These are phyloP conservation scores for Sabuloglossum arenarium DNA, from an alignment of 495 filamentous ascomycete genomes.

Conservation along the genomic window DNA sequence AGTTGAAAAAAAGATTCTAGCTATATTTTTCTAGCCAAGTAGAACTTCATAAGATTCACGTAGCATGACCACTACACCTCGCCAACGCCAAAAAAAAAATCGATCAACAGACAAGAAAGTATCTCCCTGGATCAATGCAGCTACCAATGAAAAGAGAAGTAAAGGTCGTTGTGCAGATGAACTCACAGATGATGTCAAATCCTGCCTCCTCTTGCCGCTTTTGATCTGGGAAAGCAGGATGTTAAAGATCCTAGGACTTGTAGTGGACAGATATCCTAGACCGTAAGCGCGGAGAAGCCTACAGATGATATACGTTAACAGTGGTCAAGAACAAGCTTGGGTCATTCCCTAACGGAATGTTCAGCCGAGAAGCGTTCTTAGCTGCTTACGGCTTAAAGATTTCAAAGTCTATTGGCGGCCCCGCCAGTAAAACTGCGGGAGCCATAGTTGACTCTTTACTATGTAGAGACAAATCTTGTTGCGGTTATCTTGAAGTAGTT, in stretches of 20 bases:
- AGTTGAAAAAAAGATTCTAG: neutral
- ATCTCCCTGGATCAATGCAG: neutral
- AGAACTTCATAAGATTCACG: neutral
- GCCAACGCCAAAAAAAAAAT: no score
- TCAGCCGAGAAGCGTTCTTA: neutral
- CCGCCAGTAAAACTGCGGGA: neutral
- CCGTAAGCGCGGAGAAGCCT: slow-evolving; percentile 56
- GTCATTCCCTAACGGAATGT: neutral
- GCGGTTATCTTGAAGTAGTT: neutral
- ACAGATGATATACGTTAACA: neutral
- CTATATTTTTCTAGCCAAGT: neutral
- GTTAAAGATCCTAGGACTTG: slow-evolving; percentile 36
- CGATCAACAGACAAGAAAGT: neutral
- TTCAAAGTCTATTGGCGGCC: neutral
- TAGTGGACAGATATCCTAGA: slow-evolving; percentile 50
- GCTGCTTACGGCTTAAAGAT: neutral
- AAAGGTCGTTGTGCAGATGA: neutral
- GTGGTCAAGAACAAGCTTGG: neutral
- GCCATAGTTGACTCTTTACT: neutral
- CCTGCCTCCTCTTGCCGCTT: slow-evolving; percentile 25
- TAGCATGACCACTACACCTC: no score
- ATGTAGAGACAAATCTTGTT: neutral
- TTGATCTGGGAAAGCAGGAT: slow-evolving; percentile 30
- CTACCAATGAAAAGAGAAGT: neutral
- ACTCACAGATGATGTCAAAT: slow-evolving; percentile 21